Base-by-base conservation (phyloP, 2,329 filamentous ascomycete genomes). In the Ophiostoma australiae region DNA sequence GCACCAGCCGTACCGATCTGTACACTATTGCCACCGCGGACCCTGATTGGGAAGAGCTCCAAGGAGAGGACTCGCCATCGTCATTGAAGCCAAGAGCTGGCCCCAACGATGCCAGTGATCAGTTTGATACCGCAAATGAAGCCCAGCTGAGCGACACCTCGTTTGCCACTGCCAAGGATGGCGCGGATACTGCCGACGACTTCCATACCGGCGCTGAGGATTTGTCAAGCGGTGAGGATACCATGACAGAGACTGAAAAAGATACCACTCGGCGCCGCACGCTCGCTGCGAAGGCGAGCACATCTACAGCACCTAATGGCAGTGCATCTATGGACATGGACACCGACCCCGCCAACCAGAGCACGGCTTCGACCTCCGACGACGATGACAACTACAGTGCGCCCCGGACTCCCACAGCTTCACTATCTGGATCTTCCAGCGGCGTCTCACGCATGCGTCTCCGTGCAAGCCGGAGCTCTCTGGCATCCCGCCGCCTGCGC, bases 171-270 rank as follows among this genome's bases (percentile, higher is more conserved):
- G 87, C 87, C 33, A 92, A 96, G 76, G 94, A 97, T 80, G 88
- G 89, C 37, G 87, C 84, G 15, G 97, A 93, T 0, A 94, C 97
- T 80, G 97, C 93, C 13, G 94, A 98, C 75, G 93, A 93, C 74
- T 98, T 98, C 87, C 91, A 97, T 78, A 97, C 94, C 4, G 93
- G 92, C n/a, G 87, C 89, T 20, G 95, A 98, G 76, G 91, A 92
- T 31, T 80, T 89, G 69, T 86, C 71, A 5, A 70, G 85, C 77
- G 91, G 88, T 71, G 92, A 93, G 73, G 91, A 93, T 75, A 84
- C 81, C 3, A 83, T 91, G 67, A 97, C 93, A 0, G 94, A 97
- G 80, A 98, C 94, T 0, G 94, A 97, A 78, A 70, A 72, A 70
- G 70, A 69, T 20, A 39, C 58, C 0, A 39, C 10, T 3, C 73